A percentile compares a stretch with the other conserved stretches of the same genome.
These are phyloP conservation scores for Trichoderma sp. DNA, from an alignment of 2,329 filamentous ascomycete species.

Conservation along the genomic window DNA sequence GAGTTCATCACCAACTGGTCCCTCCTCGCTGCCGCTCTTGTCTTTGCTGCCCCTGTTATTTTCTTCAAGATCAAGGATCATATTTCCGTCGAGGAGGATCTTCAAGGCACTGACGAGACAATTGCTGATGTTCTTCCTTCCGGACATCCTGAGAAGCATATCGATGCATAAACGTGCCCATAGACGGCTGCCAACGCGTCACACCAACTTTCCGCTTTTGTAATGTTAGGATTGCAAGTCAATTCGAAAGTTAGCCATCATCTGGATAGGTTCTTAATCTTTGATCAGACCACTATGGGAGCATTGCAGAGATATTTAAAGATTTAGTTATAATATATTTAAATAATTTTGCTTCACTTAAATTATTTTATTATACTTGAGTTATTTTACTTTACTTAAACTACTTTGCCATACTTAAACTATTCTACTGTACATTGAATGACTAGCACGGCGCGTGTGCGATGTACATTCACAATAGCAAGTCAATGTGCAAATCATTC, in stretches of 20 bases:
- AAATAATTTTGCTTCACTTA: not conserved
- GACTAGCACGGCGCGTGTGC: too few relatives aligned
- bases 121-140: slow-evolving; percentile 48
- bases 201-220: not conserved
- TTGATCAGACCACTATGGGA: not conserved
- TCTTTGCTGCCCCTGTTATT: slow-evolving; percentile 78
- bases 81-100: slow-evolving; percentile 73
- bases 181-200: not conserved
- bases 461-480: too few relatives aligned
- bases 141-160: slow-evolving; percentile 38
- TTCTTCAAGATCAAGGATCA: slow-evolving; percentile 76
- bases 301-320: not conserved
- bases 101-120: slow-evolving; percentile 83
- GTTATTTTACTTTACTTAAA: not conserved
- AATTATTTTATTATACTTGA: not conserved
- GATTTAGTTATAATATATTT: not conserved
- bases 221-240: not conserved
- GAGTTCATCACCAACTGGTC: slow-evolving; percentile 74
- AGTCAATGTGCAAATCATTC: too few relatives aligned
- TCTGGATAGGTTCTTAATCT: not conserved
- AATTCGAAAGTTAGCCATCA: not conserved
- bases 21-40: slow-evolving; percentile 66
- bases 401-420: too few relatives aligned
- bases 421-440: too few relatives aligned
- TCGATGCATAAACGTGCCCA: not conserved